A percentile compares a stretch with the other conserved stretches of the same genome.
Conservation (phyloP, 139 green algal genomes). For the Coelastrella sp. region DNA sequence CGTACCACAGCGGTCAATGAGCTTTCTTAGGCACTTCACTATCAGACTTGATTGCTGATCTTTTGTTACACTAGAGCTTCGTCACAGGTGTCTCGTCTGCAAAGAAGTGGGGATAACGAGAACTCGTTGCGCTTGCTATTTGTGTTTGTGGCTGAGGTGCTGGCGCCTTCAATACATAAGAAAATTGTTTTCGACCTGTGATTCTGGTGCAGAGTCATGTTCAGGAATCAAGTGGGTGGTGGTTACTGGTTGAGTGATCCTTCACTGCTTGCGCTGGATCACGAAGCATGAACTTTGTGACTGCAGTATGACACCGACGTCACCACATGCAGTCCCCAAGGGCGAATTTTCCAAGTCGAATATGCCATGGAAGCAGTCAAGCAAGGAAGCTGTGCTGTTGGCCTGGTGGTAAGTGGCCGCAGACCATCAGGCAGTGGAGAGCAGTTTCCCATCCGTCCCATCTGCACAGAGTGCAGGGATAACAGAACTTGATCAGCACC, state of each 20-base stretch:
- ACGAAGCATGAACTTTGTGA: not conserved
- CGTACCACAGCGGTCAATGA: too few relatives aligned
- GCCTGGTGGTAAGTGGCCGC: slow-evolving; percentile 78
- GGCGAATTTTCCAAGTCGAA: slow-evolving; percentile 96
- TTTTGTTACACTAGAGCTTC: too few relatives aligned
- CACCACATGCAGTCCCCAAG: slow-evolving; percentile 95
- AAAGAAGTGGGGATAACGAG: slow-evolving; percentile 35
- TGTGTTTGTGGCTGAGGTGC: not conserved
- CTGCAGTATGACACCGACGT: slow-evolving; percentile 98
- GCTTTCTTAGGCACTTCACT: too few relatives aligned
- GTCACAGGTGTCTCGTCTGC: too few relatives aligned
- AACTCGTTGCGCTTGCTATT: not conserved
- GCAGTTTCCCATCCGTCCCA: too few relatives aligned
- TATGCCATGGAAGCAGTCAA: slow-evolving; percentile 99
- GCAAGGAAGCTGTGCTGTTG: slow-evolving; percentile 94
- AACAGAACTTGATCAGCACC: too few relatives aligned
- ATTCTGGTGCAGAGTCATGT: slow-evolving; percentile 21
- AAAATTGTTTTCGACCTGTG: too few relatives aligned
- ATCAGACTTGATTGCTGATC: too few relatives aligned
- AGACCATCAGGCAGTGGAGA: not conserved
- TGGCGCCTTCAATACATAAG: too few relatives aligned
- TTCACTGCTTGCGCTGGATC: not conserved
- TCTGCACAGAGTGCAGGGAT: too few relatives aligned
- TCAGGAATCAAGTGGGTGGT: slow-evolving; percentile 43
- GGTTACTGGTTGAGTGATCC: slow-evolving; percentile 20